Evolutionary conservation across 441 rosid genomes (phyloP).

Genomic region (Euphorbia schlechtendalii): DNA sequence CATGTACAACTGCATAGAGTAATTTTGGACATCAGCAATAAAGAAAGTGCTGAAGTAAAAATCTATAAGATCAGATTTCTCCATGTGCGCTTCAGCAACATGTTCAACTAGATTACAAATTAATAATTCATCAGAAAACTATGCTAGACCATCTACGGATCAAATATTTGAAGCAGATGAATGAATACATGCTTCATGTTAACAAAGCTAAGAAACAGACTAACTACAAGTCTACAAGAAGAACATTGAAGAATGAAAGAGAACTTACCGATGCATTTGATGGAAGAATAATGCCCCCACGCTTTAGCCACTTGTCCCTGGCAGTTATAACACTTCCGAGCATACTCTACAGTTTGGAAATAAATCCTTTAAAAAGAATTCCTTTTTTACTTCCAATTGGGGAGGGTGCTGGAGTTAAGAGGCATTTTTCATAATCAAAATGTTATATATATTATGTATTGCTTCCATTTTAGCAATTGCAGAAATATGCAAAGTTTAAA

Average conservation of each 20-base stretch:
- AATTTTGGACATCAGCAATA: constrained; percentile 24
- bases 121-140: constrained; percentile 1
- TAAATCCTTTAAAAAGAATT: constrained; percentile 7
- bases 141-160: neutral
- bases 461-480: neutral
- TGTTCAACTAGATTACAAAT: neutral
- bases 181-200: neutral
- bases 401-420: neutral
- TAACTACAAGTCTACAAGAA: neutral
- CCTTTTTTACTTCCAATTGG: neutral
- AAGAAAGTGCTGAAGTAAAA: constrained; percentile 3
- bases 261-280: constrained; percentile 68
- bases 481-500: neutral
- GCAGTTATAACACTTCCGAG: constrained; percentile 97
- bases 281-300: constrained; percentile 94
- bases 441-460: neutral
- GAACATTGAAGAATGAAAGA: constrained; percentile 13
- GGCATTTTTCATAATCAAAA: neutral
- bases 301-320: constrained; percentile 92
- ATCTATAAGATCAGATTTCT: neutral
- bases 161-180: constrained; percentile 6
- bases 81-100: neutral
- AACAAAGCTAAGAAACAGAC: neutral
- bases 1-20: constrained; percentile 73
- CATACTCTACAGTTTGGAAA: constrained; percentile 61